phyloP scores from a whole-genome alignment of 2,329 filamentous ascomycete genomes.

The Trichoderma harzianum region DNA sequence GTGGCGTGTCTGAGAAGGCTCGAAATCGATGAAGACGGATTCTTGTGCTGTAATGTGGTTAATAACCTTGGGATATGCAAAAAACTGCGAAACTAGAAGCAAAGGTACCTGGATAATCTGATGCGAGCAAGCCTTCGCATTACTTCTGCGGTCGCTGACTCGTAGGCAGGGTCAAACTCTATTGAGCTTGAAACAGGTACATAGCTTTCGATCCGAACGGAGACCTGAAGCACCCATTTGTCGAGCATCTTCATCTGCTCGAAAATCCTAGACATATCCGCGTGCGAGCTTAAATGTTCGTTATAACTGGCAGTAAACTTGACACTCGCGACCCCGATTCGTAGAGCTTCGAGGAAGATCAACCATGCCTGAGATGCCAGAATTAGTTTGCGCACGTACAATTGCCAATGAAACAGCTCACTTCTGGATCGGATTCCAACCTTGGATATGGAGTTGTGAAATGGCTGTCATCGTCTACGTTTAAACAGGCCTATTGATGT shows the following conservation, averaged over 20 bases:
- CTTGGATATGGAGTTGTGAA: neutral
- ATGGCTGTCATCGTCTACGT: neutral
- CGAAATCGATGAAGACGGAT: neutral
- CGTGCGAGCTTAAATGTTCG: neutral
- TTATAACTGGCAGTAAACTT: neutral
- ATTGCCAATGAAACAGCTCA: neutral
- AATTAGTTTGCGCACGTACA: neutral
- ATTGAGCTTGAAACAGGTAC: neutral
- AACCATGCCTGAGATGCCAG: neutral
- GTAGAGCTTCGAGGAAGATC: neutral
- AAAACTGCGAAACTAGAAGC: neutral
- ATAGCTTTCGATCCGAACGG: neutral
- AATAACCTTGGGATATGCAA: neutral
- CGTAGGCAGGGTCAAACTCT: neutral
- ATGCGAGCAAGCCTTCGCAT: neutral
- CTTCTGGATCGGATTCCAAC: neutral
- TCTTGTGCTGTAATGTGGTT: neutral
- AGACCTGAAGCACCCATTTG: neutral
- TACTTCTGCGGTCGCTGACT: neutral
- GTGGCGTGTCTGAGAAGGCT: neutral
- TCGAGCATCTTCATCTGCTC: neutral
- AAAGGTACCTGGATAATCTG: neutral
- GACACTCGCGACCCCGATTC: neutral
- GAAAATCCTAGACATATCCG: neutral
- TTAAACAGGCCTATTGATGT: neutral